Percentiles rank a stretch among this genome's conserved stretches.
phyloP scores from a whole-genome alignment of 2,329 filamentous ascomycete genomes.

The Truncatella angustata region DNA sequence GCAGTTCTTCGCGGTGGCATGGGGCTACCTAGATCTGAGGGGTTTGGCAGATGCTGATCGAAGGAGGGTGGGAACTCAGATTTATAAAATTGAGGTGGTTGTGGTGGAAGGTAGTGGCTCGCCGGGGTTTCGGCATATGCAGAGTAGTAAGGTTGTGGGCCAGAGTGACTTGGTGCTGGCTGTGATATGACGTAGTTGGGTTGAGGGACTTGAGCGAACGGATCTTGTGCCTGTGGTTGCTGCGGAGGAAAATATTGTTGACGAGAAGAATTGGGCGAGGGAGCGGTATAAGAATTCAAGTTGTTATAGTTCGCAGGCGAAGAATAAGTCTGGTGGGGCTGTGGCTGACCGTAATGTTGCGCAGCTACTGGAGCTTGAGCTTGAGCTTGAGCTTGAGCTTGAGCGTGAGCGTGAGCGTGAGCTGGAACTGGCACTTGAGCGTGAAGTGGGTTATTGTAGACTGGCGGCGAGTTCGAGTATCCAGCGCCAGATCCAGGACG shows the following conservation, averaged over 20 bases:
- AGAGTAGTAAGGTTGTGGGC: slow-evolving; percentile 21
- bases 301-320: slow-evolving; percentile 8
- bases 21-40: slow-evolving; percentile 16
- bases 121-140: slow-evolving; percentile 20
- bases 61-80: slow-evolving; percentile 9
- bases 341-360: slow-evolving; percentile 24
- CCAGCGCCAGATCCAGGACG: background rate
- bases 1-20: slow-evolving; percentile 38
- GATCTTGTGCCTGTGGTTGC: slow-evolving; percentile 17
- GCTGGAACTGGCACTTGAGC: background rate
- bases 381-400: background rate
- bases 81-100: slow-evolving; percentile 10
- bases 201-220: slow-evolving; percentile 13
- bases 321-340: slow-evolving; percentile 20
- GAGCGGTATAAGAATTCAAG: slow-evolving; percentile 14
- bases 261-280: slow-evolving; percentile 14
- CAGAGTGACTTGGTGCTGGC: slow-evolving; percentile 6
- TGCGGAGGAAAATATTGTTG: slow-evolving; percentile 9
- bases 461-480: background rate
- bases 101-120: slow-evolving; percentile 14
- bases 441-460: too few relatives aligned
- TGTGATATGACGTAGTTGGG: slow-evolving; percentile 7
- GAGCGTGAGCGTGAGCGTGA: too few relatives aligned
- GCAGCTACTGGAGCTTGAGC: slow-evolving; percentile 13
- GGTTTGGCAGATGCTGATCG: background rate